Base-by-base conservation (phyloP, 768 basidiomycete genomes). In the Gautieria morchelliformis region DNA sequence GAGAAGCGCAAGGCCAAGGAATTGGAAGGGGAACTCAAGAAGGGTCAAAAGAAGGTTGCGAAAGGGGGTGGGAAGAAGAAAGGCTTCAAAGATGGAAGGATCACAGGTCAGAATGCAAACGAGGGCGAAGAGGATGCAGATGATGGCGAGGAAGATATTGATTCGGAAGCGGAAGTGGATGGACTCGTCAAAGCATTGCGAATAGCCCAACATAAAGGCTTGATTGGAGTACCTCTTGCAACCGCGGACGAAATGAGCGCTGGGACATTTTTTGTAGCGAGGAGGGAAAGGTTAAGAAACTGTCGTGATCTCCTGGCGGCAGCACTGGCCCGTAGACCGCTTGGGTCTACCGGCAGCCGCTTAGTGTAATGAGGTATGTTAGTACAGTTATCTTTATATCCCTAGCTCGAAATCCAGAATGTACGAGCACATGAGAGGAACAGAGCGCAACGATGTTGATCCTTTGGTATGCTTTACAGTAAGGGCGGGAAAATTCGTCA, bases 121-220 rank as follows among this genome's bases (percentile, higher is more conserved):
- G 72, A 89, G 88, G 66, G 68, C 74, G 74, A 89, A 84, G 59
- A 74, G 51, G 80, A 77, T 4, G 86, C 80, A 19, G 57, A 58
- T 17, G 60, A 46, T 4, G 60, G 41, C 15, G 87, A 90, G 67
- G 86, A 87, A 50, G 85, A 89, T 58, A 61, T 93, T 61, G 89
- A 93, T 67, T 92, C 89, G 4, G 90, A 93, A 63, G 84, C 82
- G 10, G 91, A 93, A 70, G 74, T 93, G 49, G 91, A 93, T 52
- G 79, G 81, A 14, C 74, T 93, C 24, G 77, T 86, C 30, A 75
- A 74, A 56, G 81, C 81, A 10, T 79, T 90, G 30, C 75, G 79
- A 50, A 67, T 68, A 2, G 81, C 85, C 1, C 75, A 74, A 52
- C 74, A 77, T 22, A 79, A 74, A 60, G 86, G 87, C 1, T 62